A percentile compares a stretch with the other conserved stretches of the same genome.
Evolutionary conservation across 2,329 filamentous ascomycete species (phyloP).

Genomic region (Myriosclerotinia scirpicola): DNA sequence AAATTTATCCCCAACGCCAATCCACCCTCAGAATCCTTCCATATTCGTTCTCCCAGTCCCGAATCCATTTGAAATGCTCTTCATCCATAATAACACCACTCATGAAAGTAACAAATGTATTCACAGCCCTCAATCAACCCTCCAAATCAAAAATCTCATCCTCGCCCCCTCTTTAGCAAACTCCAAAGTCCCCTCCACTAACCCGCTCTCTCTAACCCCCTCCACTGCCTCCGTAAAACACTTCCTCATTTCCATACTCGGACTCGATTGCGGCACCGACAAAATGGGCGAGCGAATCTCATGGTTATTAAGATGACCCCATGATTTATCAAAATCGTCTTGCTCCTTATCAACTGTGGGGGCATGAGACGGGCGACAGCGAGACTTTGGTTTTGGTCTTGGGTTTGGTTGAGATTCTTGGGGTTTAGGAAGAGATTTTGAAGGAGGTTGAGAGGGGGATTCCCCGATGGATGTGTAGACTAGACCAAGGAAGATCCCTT

Average conservation of each 20-base stretch:
- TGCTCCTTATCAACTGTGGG: background rate
- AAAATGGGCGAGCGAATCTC: slow-evolving; percentile 1
- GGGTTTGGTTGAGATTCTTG: background rate
- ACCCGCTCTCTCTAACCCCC: slow-evolving; percentile 26
- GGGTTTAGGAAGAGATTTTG: background rate
- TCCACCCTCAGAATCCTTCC: background rate
- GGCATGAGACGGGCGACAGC: background rate
- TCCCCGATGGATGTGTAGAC: slow-evolving; percentile 8
- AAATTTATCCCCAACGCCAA: background rate
- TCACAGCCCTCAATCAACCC: slow-evolving; percentile 30
- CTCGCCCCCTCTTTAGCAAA: slow-evolving; percentile 25
- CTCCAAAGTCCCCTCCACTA: slow-evolving; percentile 33
- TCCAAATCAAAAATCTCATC: slow-evolving; percentile 35
- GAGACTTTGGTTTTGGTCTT: background rate
- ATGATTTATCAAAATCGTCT: background rate
- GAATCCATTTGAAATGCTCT: background rate
- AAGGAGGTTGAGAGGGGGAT: background rate
- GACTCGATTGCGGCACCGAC: background rate
- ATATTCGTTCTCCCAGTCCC: background rate
- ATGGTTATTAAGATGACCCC: background rate
- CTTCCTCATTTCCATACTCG: background rate
- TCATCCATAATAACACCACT: too few relatives aligned
- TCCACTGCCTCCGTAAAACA: slow-evolving; percentile 30
- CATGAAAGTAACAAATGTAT: background rate
- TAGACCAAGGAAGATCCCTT: slow-evolving; percentile 22